Conservation (phyloP, 2,329 filamentous ascomycete species). For the Elsinoe arachidis region DNA sequence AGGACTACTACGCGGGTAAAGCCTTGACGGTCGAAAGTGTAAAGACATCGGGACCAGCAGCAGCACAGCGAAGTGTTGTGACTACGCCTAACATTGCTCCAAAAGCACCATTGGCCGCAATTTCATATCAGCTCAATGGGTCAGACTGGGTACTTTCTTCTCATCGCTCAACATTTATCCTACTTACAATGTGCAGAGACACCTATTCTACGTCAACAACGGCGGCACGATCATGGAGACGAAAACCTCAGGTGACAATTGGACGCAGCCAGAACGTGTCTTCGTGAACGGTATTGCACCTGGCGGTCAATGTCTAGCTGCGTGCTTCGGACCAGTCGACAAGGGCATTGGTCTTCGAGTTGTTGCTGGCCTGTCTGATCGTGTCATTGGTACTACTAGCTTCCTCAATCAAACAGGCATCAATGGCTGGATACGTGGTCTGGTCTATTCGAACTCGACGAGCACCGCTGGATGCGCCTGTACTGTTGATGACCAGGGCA, state of each 20-base stretch:
- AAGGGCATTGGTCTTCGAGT: neutral
- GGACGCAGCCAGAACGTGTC: neutral
- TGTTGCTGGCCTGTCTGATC: neutral
- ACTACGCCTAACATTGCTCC: neutral
- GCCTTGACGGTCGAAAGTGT: slow-evolving; percentile 1
- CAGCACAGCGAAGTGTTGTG: neutral
- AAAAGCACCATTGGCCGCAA: neutral
- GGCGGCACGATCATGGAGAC: neutral
- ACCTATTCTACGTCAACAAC: slow-evolving; percentile 4
- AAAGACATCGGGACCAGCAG: neutral
- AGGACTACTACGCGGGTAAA: neutral
- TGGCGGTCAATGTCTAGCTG: neutral
- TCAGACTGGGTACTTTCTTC: neutral
- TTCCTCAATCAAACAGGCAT: slow-evolving; percentile 1
- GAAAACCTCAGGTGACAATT: neutral
- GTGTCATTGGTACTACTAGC: neutral
- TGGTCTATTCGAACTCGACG: neutral
- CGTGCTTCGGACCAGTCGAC: neutral
- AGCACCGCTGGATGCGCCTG: neutral
- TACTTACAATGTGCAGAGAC: neutral
- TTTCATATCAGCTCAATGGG: slow-evolving; percentile 1
- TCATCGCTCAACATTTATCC: neutral
- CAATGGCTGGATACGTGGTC: neutral
- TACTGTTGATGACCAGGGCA: neutral
- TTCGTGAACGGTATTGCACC: neutral